These are phyloP conservation scores for Barbatosphaeria neglecta DNA, from an alignment of 495 filamentous ascomycete species.

Conservation along the genomic window DNA sequence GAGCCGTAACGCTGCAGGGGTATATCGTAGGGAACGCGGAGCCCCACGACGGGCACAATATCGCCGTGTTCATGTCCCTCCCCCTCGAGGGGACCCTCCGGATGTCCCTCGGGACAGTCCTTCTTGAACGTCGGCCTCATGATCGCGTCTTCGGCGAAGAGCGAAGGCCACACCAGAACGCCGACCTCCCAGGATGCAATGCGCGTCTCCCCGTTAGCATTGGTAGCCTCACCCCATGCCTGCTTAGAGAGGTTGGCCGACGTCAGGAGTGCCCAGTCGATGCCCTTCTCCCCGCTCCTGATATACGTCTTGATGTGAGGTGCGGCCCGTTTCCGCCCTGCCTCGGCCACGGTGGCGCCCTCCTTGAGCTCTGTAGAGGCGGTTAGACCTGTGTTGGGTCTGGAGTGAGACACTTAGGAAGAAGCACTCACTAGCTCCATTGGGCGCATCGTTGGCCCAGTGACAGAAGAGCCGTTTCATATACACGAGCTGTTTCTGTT, in stretches of 20 bases:
- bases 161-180: constrained; percentile 70
- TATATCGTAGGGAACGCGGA: constrained; percentile 76
- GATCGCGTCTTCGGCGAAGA: constrained; percentile 41
- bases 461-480: constrained; percentile 57
- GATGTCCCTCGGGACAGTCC: constrained; percentile 32
- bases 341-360: constrained; percentile 10
- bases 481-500: constrained; percentile 65
- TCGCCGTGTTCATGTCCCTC: too few relatives aligned
- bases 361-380: constrained; percentile 1
- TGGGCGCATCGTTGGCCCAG: constrained; percentile 48
- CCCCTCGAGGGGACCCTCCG: constrained; percentile 1
- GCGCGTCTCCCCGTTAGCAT: constrained; percentile 44
- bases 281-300: constrained; percentile 47
- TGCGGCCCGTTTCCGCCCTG: constrained; percentile 63
- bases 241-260: constrained; percentile 83
- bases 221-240: constrained; percentile 65
- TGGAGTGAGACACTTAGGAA: neutral
- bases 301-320: constrained; percentile 91
- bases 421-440: constrained; percentile 15
- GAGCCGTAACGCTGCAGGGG: constrained; percentile 54
- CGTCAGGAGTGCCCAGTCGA: constrained; percentile 81
- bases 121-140: constrained; percentile 63
- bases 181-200: constrained; percentile 80
- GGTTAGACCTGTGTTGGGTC: neutral
- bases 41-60: constrained; percentile 42